Conservation (phyloP, 1,139 yeast genomes). For the Yamadazyma triangularis region DNA sequence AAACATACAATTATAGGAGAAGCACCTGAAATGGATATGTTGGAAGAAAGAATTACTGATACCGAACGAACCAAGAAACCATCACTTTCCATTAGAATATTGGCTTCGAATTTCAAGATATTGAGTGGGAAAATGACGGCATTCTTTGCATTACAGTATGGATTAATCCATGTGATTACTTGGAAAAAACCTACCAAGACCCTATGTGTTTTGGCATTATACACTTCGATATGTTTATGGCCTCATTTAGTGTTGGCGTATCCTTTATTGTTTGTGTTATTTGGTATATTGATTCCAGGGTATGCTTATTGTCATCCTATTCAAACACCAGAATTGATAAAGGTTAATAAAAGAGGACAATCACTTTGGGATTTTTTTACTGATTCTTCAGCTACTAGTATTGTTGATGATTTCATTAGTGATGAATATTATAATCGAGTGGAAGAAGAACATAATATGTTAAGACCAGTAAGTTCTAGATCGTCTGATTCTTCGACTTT, state of each 20-base stretch:
- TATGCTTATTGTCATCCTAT: slow-evolving; percentile 69
- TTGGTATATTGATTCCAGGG: slow-evolving; percentile 66
- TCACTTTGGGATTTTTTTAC: slow-evolving; percentile 48
- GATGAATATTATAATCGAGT: slow-evolving; percentile 15
- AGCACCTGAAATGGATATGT: slow-evolving; percentile 40
- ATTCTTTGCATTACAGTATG: slow-evolving; percentile 53
- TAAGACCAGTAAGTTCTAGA: slow-evolving; percentile 15
- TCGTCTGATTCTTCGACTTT: slow-evolving; percentile 18
- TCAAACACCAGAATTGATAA: slow-evolving; percentile 36
- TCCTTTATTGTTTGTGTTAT: slow-evolving; percentile 56
- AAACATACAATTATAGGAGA: slow-evolving; percentile 22
- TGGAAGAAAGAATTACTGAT: slow-evolving; percentile 42
- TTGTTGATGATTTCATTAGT: slow-evolving; percentile 32
- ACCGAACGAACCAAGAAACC: slow-evolving; percentile 43
- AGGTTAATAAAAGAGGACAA: slow-evolving; percentile 47
- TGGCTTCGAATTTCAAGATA: slow-evolving; percentile 48
- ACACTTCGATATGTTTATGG: slow-evolving; percentile 59
- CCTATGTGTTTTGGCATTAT: slow-evolving; percentile 43
- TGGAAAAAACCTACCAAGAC: slow-evolving; percentile 66
- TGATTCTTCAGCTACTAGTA: slow-evolving; percentile 37
- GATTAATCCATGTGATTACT: slow-evolving; percentile 48
- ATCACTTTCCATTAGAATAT: slow-evolving; percentile 44
- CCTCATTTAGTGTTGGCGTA: slow-evolving; percentile 65
- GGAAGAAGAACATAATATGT: slow-evolving; percentile 10
- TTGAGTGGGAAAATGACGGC: slow-evolving; percentile 51